These are phyloP conservation scores for Parastagonospora nodorum DNA, from an alignment of 2,329 filamentous ascomycete genomes.

Conservation along the genomic window DNA sequence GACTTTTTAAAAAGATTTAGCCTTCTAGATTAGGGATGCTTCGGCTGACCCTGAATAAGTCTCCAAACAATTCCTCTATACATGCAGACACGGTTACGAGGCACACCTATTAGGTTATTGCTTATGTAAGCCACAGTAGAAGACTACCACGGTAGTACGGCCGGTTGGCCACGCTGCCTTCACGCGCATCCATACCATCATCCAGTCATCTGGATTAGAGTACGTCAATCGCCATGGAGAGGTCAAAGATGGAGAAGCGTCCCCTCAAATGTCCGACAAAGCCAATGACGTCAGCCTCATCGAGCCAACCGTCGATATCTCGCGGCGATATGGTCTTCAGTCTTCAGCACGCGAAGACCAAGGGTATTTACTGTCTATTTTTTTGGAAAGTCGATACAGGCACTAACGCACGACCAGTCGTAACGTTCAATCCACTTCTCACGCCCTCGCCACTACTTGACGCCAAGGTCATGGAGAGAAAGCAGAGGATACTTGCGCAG, in stretches of 20 bases:
- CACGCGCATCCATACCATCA: background rate
- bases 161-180: too few species aligned
- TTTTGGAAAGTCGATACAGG: too few species aligned
- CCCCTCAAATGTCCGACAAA: slow-evolving; percentile 7
- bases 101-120: too few species aligned
- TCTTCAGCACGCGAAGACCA: slow-evolving; percentile 7
- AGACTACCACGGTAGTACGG: too few species aligned
- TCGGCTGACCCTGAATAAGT: too few species aligned
- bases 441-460: slow-evolving; percentile 23
- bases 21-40: too few species aligned
- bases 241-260: slow-evolving; percentile 1
- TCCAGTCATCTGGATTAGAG: background rate
- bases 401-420: slow-evolving; percentile 4
- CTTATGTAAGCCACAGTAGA: too few species aligned
- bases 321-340: slow-evolving; percentile 10
- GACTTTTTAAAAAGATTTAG: too few species aligned
- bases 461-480: slow-evolving; percentile 18
- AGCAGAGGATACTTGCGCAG: slow-evolving; percentile 1
- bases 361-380: too few species aligned
- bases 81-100: too few species aligned
- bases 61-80: too few species aligned
- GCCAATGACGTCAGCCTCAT: slow-evolving; percentile 17
- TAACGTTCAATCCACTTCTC: slow-evolving; percentile 21
- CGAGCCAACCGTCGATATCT: background rate
- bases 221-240: background rate